Evolutionary conservation across 129 eudicot genomes (phyloP), one percentile per base, ranked within the genome.

Genomic region (Flaveria linearis): DNA sequence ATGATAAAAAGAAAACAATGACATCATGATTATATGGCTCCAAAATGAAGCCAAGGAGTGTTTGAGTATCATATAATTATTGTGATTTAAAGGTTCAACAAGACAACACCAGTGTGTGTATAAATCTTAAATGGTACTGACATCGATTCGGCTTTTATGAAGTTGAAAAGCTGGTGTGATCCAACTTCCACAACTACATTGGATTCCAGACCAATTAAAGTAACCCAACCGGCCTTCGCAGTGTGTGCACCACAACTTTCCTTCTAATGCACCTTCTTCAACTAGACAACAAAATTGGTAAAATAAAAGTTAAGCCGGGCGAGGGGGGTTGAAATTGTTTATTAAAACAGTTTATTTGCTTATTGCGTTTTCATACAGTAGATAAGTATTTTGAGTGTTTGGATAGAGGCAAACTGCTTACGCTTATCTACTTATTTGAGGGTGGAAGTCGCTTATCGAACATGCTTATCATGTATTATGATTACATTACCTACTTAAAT

Each of bases 171-270:
- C 98, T 0, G 98, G 98, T 26, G 98, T 94, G 66, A 94, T 87
- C 98, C 98, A 94, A 73, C 97, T 91, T 45, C 98, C 98, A 33
- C 98, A 94, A 66, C 91, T 94, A 87, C 98, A 94, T 78, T 94
- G 98, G 68, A 87, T 94, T 45, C 98, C 98, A 15, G 96, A 88
- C 98, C 98, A 94, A 46, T 94, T 91, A 86, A 94, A 94, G 81
- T 91, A 91, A 60, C 98, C 98, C 84, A 94, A 73, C 53, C 97
- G 90, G 9, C 90, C 97, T 84, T 89, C 98, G 10, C 98, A 94
- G 28, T 94, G 87, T 17, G 71, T 84, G 65, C 98, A 94, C 79
- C 81, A 78, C 68, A 94, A 77, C 93, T 94, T 94, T 0, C 98
- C 98, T 84, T 94, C 96, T 50, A 94, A 64, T 53, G 80, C 96